A percentile compares a stretch with the other conserved stretches of the same genome.
phyloP scores from a whole-genome alignment of 352 stramenopile genomes.

The Phytopythium sindhum region DNA sequence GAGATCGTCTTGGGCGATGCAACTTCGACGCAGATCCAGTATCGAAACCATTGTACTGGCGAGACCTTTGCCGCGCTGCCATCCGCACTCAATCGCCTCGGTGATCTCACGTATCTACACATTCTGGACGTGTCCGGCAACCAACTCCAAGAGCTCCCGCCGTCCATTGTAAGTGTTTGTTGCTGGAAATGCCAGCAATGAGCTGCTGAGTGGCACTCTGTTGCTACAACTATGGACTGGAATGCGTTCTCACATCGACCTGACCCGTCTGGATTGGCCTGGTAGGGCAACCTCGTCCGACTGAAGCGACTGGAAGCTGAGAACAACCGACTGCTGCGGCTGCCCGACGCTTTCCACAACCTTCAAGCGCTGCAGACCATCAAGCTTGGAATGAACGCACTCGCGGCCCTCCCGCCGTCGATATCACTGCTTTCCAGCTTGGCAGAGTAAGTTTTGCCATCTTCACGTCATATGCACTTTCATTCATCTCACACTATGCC shows the following conservation, averaged over 20 bases:
- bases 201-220: slow-evolving; percentile 1
- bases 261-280: not conserved
- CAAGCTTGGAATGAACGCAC: slow-evolving; percentile 54
- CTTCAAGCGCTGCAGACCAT: slow-evolving; percentile 43
- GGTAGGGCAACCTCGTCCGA: slow-evolving; percentile 49
- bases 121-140: slow-evolving; percentile 54
- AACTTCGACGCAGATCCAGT: slow-evolving; percentile 37
- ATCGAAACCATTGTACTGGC: slow-evolving; percentile 42
- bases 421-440: slow-evolving; percentile 48
- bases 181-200: not conserved
- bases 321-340: slow-evolving; percentile 58
- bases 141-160: slow-evolving; percentile 52
- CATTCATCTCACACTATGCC: no score
- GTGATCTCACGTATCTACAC: slow-evolving; percentile 37
- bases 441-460: slow-evolving; percentile 36
- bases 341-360: slow-evolving; percentile 54
- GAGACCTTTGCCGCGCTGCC: slow-evolving; percentile 35
- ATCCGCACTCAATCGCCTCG: slow-evolving; percentile 47
- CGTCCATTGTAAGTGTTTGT: slow-evolving; percentile 48
- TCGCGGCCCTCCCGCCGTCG: slow-evolving; percentile 44
- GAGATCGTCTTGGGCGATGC: slow-evolving; percentile 33
- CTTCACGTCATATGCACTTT: not conserved
- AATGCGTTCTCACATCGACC: not conserved
- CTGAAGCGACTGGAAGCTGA: slow-evolving; percentile 62
- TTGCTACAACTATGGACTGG: not conserved